Percentiles rank a stretch among this genome's conserved stretches.
Conservation (phyloP, 495 filamentous ascomycete genomes). For the Penicillium chermesinum region DNA sequence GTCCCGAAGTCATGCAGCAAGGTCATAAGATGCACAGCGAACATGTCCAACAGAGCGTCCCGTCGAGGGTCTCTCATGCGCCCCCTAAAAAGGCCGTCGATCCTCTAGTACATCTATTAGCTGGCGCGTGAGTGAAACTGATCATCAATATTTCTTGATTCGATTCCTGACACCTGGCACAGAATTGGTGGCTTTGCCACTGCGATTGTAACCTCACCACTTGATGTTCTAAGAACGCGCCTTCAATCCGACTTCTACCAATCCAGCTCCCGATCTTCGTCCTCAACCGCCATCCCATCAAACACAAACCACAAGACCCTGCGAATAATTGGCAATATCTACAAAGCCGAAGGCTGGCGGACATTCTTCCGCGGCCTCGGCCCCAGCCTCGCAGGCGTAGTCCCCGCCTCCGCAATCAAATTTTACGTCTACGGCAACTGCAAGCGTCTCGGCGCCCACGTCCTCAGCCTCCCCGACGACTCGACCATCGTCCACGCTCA, state of each 20-base stretch:
- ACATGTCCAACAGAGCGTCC: constrained; percentile 8
- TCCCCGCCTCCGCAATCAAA: constrained; percentile 81
- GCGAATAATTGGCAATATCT: constrained; percentile 72
- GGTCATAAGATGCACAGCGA: constrained; percentile 17
- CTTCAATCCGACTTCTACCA: constrained; percentile 91
- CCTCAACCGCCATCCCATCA: constrained; percentile 29
- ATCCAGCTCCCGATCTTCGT: constrained; percentile 32
- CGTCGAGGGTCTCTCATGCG: constrained; percentile 4
- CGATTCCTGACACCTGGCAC: not conserved
- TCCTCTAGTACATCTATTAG: constrained; percentile 77
- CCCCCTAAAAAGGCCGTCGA: constrained; percentile 17
- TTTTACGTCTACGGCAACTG: constrained; percentile 88
- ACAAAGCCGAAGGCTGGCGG: constrained; percentile 71
- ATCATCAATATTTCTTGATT: not conserved
- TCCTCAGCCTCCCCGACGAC: constrained; percentile 61
- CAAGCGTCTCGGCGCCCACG: constrained; percentile 66
- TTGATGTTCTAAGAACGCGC: constrained; percentile 85
- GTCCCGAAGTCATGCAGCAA: constrained; percentile 18
- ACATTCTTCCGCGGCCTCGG: constrained; percentile 87
- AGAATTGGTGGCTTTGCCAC: constrained; percentile 84
- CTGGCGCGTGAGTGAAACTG: constrained; percentile 66
- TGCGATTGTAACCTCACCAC: constrained; percentile 73
- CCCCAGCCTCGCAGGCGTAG: constrained; percentile 80
- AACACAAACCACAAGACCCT: constrained; percentile 73
- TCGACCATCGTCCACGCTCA: constrained; percentile 66